These are phyloP conservation scores for Neocucurbitaria cava DNA, from an alignment of 2,329 filamentous ascomycete species.

Conservation along the genomic window DNA sequence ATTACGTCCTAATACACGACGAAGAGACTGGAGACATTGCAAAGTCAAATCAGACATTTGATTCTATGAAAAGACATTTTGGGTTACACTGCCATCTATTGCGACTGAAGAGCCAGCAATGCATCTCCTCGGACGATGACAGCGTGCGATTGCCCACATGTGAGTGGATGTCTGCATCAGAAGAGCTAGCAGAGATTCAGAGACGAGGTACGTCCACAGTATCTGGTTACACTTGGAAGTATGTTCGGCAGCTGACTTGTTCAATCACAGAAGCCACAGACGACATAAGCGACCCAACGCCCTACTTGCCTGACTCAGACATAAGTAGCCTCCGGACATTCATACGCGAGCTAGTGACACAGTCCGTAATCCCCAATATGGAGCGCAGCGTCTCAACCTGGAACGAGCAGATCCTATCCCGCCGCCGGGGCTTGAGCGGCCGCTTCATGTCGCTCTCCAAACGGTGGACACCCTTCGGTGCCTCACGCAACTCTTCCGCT, in stretches of 20 bases:
- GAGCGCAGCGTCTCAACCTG: slow-evolving; percentile 88
- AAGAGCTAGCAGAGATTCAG: slow-evolving; percentile 79
- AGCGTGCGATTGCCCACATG: slow-evolving; percentile 80
- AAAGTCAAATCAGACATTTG: slow-evolving; percentile 87
- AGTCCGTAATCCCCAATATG: slow-evolving; percentile 96
- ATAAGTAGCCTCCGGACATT: slow-evolving; percentile 86
- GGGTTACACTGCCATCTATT: slow-evolving; percentile 94
- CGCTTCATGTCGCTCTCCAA: slow-evolving; percentile 95
- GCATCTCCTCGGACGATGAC: slow-evolving; percentile 89
- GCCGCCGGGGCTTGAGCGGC: slow-evolving; percentile 84
- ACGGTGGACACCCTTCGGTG: slow-evolving; percentile 84
- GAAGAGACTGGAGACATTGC: slow-evolving; percentile 94
- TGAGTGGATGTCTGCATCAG: slow-evolving; percentile 87
- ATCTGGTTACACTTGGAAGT: neutral
- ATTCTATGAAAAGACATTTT: slow-evolving; percentile 99
- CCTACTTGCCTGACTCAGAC: slow-evolving; percentile 91
- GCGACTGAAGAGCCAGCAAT: slow-evolving; percentile 81
- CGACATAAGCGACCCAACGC: slow-evolving; percentile 73
- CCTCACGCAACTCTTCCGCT: slow-evolving; percentile 65
- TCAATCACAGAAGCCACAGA: slow-evolving; percentile 64
- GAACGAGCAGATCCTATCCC: slow-evolving; percentile 97
- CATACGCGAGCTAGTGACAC: slow-evolving; percentile 91
- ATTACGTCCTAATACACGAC: slow-evolving; percentile 96
- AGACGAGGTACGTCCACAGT: slow-evolving; percentile 59
- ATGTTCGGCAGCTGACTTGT: slow-evolving; percentile 10